phyloP scores from a whole-genome alignment of 805 yeast species.

The Cyberlindnera euphorbiiphila region DNA sequence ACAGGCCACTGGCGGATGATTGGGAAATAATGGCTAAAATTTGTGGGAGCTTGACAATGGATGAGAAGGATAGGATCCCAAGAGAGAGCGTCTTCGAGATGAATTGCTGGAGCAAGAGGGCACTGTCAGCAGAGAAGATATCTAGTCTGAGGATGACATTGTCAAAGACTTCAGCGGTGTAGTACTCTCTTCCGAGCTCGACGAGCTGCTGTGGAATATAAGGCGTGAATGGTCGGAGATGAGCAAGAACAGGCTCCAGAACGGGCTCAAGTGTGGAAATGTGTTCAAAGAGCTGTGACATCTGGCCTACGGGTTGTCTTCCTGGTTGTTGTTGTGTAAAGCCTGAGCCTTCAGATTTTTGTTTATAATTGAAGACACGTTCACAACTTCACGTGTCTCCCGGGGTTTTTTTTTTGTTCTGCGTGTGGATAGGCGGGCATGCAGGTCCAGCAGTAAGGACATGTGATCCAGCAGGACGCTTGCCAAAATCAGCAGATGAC shows the following conservation, averaged over 20 bases:
- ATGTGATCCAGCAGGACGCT: too few relatives aligned
- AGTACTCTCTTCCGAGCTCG: conserved; percentile 23
- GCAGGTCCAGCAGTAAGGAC: too few relatives aligned
- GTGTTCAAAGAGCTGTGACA: conserved; percentile 2
- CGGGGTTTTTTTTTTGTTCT: too few relatives aligned
- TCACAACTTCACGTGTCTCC: too few relatives aligned
- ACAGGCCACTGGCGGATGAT: conserved; percentile 34
- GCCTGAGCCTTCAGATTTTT: too few relatives aligned
- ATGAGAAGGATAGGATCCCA: conserved; percentile 35
- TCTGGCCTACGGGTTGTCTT: too few relatives aligned
- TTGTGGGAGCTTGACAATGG: conserved; percentile 40
- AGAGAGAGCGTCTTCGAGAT: conserved; percentile 33
- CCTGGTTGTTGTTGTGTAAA: too few relatives aligned
- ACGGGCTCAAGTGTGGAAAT: conserved; percentile 16
- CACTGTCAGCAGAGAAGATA: conserved; percentile 21
- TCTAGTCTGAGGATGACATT: conserved; percentile 26
- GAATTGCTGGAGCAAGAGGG: conserved; percentile 28
- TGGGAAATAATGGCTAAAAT: conserved; percentile 31
- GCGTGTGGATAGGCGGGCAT: too few relatives aligned
- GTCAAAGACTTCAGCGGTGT: conserved; percentile 28
- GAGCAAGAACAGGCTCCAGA: conserved; percentile 18
- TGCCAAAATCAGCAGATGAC: too few relatives aligned
- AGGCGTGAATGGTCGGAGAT: conserved; percentile 18
- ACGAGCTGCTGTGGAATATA: conserved; percentile 24
- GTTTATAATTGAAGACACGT: too few relatives aligned